These are phyloP conservation scores for Clathrus columnatus DNA, from an alignment of 768 basidiomycete species.

Conservation along the genomic window DNA sequence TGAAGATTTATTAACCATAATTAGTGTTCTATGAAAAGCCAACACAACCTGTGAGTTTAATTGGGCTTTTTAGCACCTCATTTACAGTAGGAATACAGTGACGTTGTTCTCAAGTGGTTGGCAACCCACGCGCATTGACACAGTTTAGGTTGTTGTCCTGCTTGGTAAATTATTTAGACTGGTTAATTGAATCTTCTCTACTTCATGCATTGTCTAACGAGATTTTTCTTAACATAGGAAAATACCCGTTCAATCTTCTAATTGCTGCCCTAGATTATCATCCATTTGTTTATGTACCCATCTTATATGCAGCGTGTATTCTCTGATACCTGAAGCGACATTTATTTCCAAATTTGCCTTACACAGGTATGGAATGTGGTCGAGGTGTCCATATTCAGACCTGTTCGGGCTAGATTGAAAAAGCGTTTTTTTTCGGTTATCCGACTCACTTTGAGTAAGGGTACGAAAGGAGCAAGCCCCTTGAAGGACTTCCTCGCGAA, in stretches of 20 bases:
- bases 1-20: not conserved
- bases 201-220: not conserved
- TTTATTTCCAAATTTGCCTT: too few species aligned
- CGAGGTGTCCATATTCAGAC: not conserved
- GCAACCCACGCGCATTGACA: conserved; percentile 60
- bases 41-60: conserved; percentile 73
- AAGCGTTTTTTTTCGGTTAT: not conserved
- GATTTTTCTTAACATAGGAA: not conserved
- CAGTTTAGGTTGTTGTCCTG: not conserved
- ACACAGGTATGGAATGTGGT: too few species aligned
- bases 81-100: conserved; percentile 33
- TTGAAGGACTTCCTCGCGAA: not conserved
- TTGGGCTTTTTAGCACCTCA: not conserved
- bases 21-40: conserved; percentile 94
- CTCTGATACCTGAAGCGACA: not conserved
- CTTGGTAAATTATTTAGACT: not conserved
- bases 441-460: not conserved
- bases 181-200: too few species aligned
- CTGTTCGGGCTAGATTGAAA: not conserved
- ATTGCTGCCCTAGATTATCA: not conserved
- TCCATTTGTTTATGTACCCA: not conserved
- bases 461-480: not conserved
- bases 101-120: conserved; percentile 86
- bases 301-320: not conserved
- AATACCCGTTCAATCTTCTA: not conserved